Evolutionary conservation across 805 yeast species (phyloP), one percentile per base, ranked within the genome.

Genomic region (Vanderwaltozyma yarrowii): DNA sequence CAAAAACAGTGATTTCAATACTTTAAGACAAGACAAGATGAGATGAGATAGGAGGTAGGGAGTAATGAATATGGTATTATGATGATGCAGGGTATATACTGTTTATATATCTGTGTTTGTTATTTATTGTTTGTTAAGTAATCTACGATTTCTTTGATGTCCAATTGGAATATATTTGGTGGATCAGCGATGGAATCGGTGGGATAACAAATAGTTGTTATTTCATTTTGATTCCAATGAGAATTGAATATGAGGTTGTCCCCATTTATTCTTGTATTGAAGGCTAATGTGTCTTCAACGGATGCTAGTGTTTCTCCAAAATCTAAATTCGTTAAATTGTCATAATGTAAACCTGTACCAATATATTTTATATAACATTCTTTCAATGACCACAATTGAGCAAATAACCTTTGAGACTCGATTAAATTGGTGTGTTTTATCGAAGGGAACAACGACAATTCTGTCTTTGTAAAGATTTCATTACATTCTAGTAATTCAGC

Each of bases 361-460:
- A 70, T 47, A 28, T 68, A 71, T 49, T 84, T 84, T 6, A 83
- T 70, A 50, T 74, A 80, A 16, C 85, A 75, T 53, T 84, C 95
- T 52, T 84, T 84, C 38, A 84, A 55, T 0, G 94, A 81, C 95
- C 95, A 84, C 26, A 70, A 66, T 29, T 74, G 74, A 15, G 80
- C 71, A 46, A 80, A 71, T 2, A 62, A 7, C 50, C 44, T 35
- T 60, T 58, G 11, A 21, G 23, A 18, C 14, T 3, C 24, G 16
- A n/a, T n/a, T n/a, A n/a, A n/a, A 18, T 6, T 15, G 18, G 11
- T 20, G 13, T 27, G 24, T 25, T 37, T 61, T 50, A 5, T 42
- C 18, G 0, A 39, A 38, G 1, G 36, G 40, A 8, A 41, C 28
- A 11, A 38, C 32, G 2, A 34, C 16, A n/a, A 45, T 45, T 74